Evolutionary conservation across 1,139 yeast genomes (phyloP), one percentile per base, ranked within the genome.

Genomic region (Suhomyces coccinellae): DNA sequence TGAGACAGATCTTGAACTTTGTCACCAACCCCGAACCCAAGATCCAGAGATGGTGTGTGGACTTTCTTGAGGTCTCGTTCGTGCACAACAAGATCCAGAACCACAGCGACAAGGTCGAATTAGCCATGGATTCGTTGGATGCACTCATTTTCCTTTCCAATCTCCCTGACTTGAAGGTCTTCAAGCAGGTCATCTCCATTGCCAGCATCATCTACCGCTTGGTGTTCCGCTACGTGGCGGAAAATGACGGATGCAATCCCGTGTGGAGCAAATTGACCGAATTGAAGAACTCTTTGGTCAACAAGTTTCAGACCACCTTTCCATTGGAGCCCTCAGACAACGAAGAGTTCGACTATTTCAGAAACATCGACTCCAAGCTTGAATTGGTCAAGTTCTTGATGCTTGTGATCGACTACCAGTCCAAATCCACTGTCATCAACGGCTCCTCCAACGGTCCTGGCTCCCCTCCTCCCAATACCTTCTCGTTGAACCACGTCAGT

Each of bases 331-430:
- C 68, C 17, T 68, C 77, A n/a, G 76, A 73, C 43, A 76, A 74
- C 53, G 69, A 62, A 34, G 84, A 81, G 54, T 71, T 75, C 33
- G 83, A 80, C 55, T 61, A 65, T 29, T 53, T 66, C 32, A 72
- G 83, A 57, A 76, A 82, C 39, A 61, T 82, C 34, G 80, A 79
- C 15, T 70, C 83, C 38, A 83, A 81, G 60, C 67, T 87, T 24
- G 85, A 91, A 36, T 71, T 87, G 26, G 69, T 86, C 44, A 88
- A 86, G 63, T 83, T 91, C 51, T 79, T 89, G 8, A 81, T 87
- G 45, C 79, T 81, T 41, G 79, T 89, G 2, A 80, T 91, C 33
- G 81, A 82, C 45, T 80, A 82, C 26, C 97, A 91, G 56, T 75
- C 87, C 20, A 76, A 80, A 30, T 71, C 80, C 52, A 75, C 52